Percentiles rank a stretch among this genome's conserved stretches.
Conservation (phyloP, 495 filamentous ascomycete genomes). For the Pyronema domesticum region DNA sequence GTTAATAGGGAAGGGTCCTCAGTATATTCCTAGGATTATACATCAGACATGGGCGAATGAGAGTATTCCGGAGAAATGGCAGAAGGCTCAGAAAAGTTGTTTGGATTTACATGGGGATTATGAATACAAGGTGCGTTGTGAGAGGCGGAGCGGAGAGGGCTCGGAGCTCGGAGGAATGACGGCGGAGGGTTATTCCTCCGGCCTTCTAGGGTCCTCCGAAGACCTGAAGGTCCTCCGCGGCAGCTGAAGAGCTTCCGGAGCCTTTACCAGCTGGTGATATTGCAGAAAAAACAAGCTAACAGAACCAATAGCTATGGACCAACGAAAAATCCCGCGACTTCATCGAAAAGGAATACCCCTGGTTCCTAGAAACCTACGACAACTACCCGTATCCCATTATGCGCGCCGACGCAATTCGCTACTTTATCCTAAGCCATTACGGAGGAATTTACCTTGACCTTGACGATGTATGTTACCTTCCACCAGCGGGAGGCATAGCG, state of each 20-base stretch:
- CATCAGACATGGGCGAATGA: slow-evolving; percentile 76
- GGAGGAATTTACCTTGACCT: slow-evolving; percentile 82
- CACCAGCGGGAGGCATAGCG: neutral
- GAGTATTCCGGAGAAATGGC: slow-evolving; percentile 57
- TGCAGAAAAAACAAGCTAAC: neutral
- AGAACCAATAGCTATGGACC: slow-evolving; percentile 61
- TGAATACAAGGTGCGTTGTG: slow-evolving; percentile 54
- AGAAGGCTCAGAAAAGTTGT: slow-evolving; percentile 53
- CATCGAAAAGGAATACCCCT: slow-evolving; percentile 61
- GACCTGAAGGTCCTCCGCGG: too few species aligned
- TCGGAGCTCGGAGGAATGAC: too few species aligned
- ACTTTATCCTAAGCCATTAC: slow-evolving; percentile 68
- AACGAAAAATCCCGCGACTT: slow-evolving; percentile 57
- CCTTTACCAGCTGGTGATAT: slow-evolving; percentile 5
- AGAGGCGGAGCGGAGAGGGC: neutral
- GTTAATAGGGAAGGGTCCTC: slow-evolving; percentile 36
- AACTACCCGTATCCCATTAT: slow-evolving; percentile 67
- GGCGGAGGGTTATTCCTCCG: too few species aligned
- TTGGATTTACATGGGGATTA: slow-evolving; percentile 59
- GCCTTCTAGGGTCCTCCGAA: too few species aligned
- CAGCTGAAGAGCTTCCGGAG: too few species aligned
- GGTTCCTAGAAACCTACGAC: slow-evolving; percentile 74
- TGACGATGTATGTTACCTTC: slow-evolving; percentile 50
- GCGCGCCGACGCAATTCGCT: slow-evolving; percentile 72
- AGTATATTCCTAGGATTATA: slow-evolving; percentile 74